Evolutionary conservation across 306 rosid genomes (phyloP).

Genomic region (Lathyrus aphaca): DNA sequence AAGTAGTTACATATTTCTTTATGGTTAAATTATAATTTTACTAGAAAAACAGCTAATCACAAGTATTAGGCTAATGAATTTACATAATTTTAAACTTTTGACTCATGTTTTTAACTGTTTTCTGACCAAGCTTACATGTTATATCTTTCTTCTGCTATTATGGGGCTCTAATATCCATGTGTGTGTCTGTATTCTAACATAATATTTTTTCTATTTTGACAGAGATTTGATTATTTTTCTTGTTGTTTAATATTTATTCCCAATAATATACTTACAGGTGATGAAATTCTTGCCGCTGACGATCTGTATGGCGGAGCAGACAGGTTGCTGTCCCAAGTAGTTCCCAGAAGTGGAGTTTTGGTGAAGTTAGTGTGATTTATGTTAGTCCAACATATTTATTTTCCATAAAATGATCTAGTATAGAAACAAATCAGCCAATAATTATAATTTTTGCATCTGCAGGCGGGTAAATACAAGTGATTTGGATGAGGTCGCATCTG

Average conservation of each 20-base stretch:
- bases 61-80: slow-evolving; percentile 8
- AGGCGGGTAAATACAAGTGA: slow-evolving; percentile 84
- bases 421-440: slow-evolving; percentile 17
- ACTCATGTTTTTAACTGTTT: slow-evolving; percentile 1
- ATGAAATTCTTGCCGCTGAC: slow-evolving; percentile 90
- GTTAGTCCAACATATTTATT: slow-evolving; percentile 29
- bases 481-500: slow-evolving; percentile 80
- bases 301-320: slow-evolving; percentile 91
- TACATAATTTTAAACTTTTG: not conserved
- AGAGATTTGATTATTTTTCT: not conserved
- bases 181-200: slow-evolving; percentile 6
- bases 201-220: slow-evolving; percentile 1
- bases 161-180: not conserved
- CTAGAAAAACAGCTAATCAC: not conserved
- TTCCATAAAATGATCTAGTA: not conserved
- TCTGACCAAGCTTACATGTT: slow-evolving; percentile 1
- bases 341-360: slow-evolving; percentile 76
- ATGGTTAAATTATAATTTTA: slow-evolving; percentile 1
- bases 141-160: not conserved
- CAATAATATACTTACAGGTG: slow-evolving; percentile 55
- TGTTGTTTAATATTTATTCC: slow-evolving; percentile 34
- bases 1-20: slow-evolving; percentile 4
- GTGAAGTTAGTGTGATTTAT: slow-evolving; percentile 74
- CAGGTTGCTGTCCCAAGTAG: slow-evolving; percentile 73
- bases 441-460: slow-evolving; percentile 43